Percentiles rank a stretch among this genome's conserved stretches.
Conservation (phyloP, 2,329 filamentous ascomycete genomes). For the Epichloe sibirici region DNA sequence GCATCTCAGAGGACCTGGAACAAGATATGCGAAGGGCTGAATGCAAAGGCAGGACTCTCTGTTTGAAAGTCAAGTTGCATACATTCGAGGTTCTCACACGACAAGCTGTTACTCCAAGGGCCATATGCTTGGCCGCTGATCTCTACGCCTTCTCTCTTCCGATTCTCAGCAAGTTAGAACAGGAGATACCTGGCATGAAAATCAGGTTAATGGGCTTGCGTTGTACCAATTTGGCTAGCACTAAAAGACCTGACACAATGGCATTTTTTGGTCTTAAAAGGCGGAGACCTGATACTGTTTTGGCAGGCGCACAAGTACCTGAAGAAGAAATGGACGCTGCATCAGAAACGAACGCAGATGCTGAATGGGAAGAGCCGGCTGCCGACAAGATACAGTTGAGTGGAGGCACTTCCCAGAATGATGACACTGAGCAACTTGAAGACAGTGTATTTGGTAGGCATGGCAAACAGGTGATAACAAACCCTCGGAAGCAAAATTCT, state of each 20-base stretch:
- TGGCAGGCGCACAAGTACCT: conserved; percentile 9
- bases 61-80: conserved; percentile 86
- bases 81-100: conserved; percentile 86
- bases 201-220: conserved; percentile 79
- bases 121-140: conserved; percentile 64
- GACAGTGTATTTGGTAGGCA: conserved; percentile 19
- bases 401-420: neutral
- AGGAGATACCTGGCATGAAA: conserved; percentile 68
- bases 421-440: neutral
- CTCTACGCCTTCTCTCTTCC: conserved; percentile 71
- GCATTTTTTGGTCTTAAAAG: conserved; percentile 63
- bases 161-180: conserved; percentile 72
- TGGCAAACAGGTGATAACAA: conserved; percentile 39
- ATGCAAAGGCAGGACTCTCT: conserved; percentile 82
- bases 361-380: conserved; percentile 55
- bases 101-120: conserved; percentile 62
- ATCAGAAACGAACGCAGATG: conserved; percentile 19
- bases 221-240: conserved; percentile 77
- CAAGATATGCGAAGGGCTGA: conserved; percentile 68
- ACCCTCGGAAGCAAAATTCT: conserved; percentile 23
- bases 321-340: conserved; percentile 24
- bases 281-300: conserved; percentile 10
- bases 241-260: conserved; percentile 65
- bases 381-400: conserved; percentile 32
- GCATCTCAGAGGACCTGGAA: conserved; percentile 74